Evolutionary conservation across 805 yeast genomes (phyloP).

Genomic region (Pichia phayaonensis): DNA sequence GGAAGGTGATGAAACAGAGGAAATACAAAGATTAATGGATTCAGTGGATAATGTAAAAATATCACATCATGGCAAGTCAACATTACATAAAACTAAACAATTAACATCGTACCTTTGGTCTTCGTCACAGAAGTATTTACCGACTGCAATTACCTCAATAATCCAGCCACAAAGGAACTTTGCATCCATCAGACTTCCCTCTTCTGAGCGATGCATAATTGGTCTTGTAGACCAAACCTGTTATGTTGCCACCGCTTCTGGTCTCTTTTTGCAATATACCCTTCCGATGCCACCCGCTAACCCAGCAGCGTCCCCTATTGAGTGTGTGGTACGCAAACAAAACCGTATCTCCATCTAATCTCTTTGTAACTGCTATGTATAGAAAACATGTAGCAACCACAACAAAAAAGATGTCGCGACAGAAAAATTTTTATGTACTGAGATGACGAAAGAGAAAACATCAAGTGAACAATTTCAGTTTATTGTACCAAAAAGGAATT

Average conservation of each 20-base stretch:
- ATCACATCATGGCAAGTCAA: background rate
- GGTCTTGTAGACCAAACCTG: slow-evolving; percentile 35
- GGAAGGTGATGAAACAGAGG: slow-evolving; percentile 22
- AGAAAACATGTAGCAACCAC: background rate
- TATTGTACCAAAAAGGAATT: background rate
- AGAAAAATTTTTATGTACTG: background rate
- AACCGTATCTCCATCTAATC: background rate
- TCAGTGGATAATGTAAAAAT: background rate
- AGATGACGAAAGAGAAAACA: background rate
- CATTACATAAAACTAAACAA: slow-evolving; percentile 13
- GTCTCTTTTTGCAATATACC: slow-evolving; percentile 72
- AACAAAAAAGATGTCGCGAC: background rate
- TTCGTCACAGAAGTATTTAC: slow-evolving; percentile 42
- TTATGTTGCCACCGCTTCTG: slow-evolving; percentile 73
- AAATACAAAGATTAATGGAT: slow-evolving; percentile 25
- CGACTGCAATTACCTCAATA: slow-evolving; percentile 71
- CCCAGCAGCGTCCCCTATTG: background rate
- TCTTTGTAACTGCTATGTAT: background rate
- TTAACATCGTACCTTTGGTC: slow-evolving; percentile 23
- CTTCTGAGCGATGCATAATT: slow-evolving; percentile 21
- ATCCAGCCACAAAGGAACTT: slow-evolving; percentile 88
- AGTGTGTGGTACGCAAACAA: slow-evolving; percentile 1
- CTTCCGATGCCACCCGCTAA: slow-evolving; percentile 36
- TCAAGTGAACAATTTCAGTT: background rate
- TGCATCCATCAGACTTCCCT: slow-evolving; percentile 69